Evolutionary conservation across 352 stramenopile species (phyloP), one percentile per base, ranked within the genome.

Genomic region (Phytopythium boreale): DNA sequence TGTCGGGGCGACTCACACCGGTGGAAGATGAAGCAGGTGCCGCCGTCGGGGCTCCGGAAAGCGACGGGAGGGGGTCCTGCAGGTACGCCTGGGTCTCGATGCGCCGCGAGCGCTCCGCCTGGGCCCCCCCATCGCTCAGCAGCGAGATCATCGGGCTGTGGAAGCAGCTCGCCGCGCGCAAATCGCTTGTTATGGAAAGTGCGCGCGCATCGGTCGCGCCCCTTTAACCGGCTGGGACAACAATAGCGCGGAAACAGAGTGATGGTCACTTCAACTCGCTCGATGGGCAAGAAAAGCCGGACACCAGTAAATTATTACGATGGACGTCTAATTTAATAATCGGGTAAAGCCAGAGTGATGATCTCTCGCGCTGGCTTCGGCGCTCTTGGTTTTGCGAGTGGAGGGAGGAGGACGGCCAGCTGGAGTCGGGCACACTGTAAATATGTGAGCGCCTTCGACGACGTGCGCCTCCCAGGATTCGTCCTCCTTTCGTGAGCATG

Each of bases 81-180:
- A 77, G 58, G 2, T 64, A 59, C 19, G 62, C 68, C 34, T 78
- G 73, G 1, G 71, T 59, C 69, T 76, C 57, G 62, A 79, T 64
- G 43, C 71, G 71, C 27, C 68, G 60, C 24, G 71, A 79, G 11
- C 71, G 69, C 66, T 74, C 71, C 8, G 71, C 71, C 62, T 79
- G 71, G 4, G 71, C 69, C 0, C 69, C 71, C 19, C 50, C 71
- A 39, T 71, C 63, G 15, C 50, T 34, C 57, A 62, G 52, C 57
- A 75, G 59, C 22, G 49, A 20, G 14, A 36, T 60, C 55, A 60
- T 60, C 15, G n/a, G 0, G 31, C n/a, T 31, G 20, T 15, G 26
- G 9, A n/a, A 31, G 26, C 26, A 34, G 47, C 2, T 12, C 47
- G 24, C 22, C 22, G 47, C 12, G 17, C 15, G 51, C 51, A 36